Evolutionary conservation across 2,329 filamentous ascomycete species (phyloP), one percentile per base, ranked within the genome.

Genomic region (Cordyceps farinosa): DNA sequence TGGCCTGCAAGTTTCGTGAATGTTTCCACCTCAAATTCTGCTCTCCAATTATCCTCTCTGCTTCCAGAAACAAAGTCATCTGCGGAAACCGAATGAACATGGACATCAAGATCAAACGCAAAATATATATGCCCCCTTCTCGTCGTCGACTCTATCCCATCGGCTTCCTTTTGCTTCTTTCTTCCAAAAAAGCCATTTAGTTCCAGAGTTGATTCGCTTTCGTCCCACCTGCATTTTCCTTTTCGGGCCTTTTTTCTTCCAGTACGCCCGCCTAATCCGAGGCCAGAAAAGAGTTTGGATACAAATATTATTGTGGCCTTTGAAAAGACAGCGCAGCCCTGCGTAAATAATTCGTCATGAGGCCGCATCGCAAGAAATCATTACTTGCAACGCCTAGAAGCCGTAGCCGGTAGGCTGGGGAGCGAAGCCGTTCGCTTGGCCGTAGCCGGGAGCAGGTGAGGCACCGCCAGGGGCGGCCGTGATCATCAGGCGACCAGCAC

Each of bases 401-500:
- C 84, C 84, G 77, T 86, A 93, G 65, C 90, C 92, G 67, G 94
- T 98, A 59, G 90, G 85, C 80, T 97, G 93, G 64, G 93, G 90
- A 64, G 90, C 88, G 71, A 97, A 91, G 63, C 94, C 94, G 73
- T 97, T 98, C 29, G 91, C 82, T 73, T 95, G 91, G 55, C 84
- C 85, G 61, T 76, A 96, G 59, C 42, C 59, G 3, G 89, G 87
- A 57, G 85, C 84, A 10, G 90, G 88, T 62, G 87, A 86, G 64
- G 84, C 71, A 67, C 81, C 76, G 73, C 82, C 81, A 30, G 94
- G 91, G 10, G 93, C 95, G 72, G 96, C 92, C 44, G 95, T 99
- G 70, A 99, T 90, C 93, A 99, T 96, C 59, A 99, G 85, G 60
- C 95, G 88, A 67, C 88, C 90, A 66, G 87, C 90, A 61, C 94